Base-by-base conservation (phyloP, 331 rosid species). In the Quercus phellos region DNA sequence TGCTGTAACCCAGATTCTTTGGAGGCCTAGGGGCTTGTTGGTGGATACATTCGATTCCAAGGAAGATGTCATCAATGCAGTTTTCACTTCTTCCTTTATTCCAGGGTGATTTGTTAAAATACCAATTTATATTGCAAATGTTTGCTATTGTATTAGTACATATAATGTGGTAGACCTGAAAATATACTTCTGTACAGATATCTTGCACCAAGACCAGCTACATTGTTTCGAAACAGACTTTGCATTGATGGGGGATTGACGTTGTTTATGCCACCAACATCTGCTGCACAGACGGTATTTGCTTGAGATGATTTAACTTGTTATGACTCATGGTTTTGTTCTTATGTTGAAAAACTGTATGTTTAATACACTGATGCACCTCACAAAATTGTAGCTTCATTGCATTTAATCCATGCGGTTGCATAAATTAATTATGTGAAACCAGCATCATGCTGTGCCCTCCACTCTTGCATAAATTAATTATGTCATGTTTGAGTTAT, bases 161-260 rank as follows among this genome's bases (percentile, higher is more conserved):
- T 21, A 8, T 59, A 43, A 75, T 74, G 35, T 22, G 68, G 56
- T 50, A 63, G 30, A 50, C 50, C 77, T 77, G 21, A 81, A 78
- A 24, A 76, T 68, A 66, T 58, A 66, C 55, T 77, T 75, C 78
- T 34, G 53, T 79, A 75, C 85, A 94, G 99, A 67, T 94, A 92
- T 84, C 90, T 94, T 76, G 99, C 99, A 66, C 97, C 99, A 73
- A 92, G 89, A 79, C 97, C 97, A 22, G 99, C 87, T 71, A 94
- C 97, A 0, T 77, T 88, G 84, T 94, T 94, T 84, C 88, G 97
- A 38, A 94, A 92, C 82, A 86, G 92, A 61, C 87, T 92, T 71
- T 94, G 99, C 90, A 85, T 94, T 79, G 99, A 94, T 79, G 99
- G 99, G 70, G 99, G 99, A 34, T 84, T 94, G 84, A 94, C 97